A percentile compares a stretch with the other conserved stretches of the same genome.
Evolutionary conservation across 768 basidiomycete genomes (phyloP).

Genomic region (Termitomyces sp.): DNA sequence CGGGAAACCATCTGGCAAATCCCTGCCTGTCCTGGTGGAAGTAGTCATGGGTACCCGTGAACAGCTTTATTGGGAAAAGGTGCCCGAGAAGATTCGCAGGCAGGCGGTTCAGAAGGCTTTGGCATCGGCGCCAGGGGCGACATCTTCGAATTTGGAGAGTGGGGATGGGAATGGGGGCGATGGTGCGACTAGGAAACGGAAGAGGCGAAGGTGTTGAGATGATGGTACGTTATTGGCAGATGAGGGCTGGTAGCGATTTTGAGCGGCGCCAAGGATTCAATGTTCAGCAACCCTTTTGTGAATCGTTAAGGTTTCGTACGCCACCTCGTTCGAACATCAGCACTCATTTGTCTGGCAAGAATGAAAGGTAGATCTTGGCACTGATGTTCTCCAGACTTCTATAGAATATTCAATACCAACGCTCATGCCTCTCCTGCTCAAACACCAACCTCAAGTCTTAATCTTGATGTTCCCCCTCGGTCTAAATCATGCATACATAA

Average conservation of each 20-base stretch:
- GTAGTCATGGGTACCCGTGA: conserved; percentile 59
- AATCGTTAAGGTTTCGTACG: too few relatives aligned
- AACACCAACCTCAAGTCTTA: neutral
- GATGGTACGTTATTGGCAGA: neutral
- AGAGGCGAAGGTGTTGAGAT: conserved; percentile 6
- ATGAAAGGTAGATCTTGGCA: too few relatives aligned
- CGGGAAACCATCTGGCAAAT: conserved; percentile 22
- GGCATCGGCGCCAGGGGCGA: neutral
- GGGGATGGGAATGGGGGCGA: neutral
- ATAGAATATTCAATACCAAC: neutral
- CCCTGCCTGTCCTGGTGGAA: conserved; percentile 39
- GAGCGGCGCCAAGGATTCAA: neutral
- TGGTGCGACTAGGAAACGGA: conserved; percentile 3
- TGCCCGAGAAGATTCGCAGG: conserved; percentile 64
- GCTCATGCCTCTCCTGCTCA: neutral
- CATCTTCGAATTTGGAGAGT: neutral
- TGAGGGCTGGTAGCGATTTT: neutral
- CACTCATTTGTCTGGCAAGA: neutral
- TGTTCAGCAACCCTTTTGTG: neutral
- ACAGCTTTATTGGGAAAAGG: conserved; percentile 72
- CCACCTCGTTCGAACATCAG: neutral
- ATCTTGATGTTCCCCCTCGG: too few relatives aligned
- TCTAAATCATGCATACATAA: too few relatives aligned
- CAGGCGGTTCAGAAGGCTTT: conserved; percentile 35
- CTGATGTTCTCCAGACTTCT: neutral